Conservation (phyloP, 495 filamentous ascomycete species). For the Penicillium odoratum region DNA sequence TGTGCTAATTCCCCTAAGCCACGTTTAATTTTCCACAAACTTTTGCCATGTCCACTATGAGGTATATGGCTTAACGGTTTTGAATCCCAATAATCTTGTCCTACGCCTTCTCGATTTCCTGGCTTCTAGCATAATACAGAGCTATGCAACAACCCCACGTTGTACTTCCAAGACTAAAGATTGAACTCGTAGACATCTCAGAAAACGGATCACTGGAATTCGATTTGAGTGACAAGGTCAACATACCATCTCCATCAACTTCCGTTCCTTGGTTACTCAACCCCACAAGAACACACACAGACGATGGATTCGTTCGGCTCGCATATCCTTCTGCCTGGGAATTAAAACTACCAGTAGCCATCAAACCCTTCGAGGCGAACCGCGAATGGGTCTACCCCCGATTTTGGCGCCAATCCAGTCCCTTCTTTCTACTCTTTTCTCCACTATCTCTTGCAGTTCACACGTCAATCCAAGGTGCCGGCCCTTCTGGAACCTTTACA, state of each 20-base stretch:
- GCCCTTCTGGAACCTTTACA: slow-evolving; percentile 19
- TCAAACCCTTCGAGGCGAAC: slow-evolving; percentile 2
- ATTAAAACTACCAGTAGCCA: not conserved
- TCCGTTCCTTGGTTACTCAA: not conserved
- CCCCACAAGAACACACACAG: not conserved
- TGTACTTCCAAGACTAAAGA: not conserved
- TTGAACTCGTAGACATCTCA: not conserved
- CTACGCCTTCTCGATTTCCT: not conserved
- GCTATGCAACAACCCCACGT: not conserved
- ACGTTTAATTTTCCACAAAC: not conserved
- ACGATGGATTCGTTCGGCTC: no score
- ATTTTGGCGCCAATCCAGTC: slow-evolving; percentile 3
- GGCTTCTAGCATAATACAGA: no score
- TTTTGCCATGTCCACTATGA: not conserved
- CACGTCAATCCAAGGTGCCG: slow-evolving; percentile 22
- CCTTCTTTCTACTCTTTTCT: not conserved
- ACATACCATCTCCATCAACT: no score
- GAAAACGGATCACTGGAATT: not conserved
- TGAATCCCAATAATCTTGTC: no score
- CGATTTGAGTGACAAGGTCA: not conserved
- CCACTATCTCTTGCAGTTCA: slow-evolving; percentile 13
- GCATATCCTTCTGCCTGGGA: not conserved
- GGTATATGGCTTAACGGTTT: not conserved
- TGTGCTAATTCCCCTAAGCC: not conserved
- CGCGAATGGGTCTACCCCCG: not conserved